A percentile compares a stretch with the other conserved stretches of the same genome.
Conservation (phyloP, 1,284 basidiomycete species). For the Vanrija sp. region DNA sequence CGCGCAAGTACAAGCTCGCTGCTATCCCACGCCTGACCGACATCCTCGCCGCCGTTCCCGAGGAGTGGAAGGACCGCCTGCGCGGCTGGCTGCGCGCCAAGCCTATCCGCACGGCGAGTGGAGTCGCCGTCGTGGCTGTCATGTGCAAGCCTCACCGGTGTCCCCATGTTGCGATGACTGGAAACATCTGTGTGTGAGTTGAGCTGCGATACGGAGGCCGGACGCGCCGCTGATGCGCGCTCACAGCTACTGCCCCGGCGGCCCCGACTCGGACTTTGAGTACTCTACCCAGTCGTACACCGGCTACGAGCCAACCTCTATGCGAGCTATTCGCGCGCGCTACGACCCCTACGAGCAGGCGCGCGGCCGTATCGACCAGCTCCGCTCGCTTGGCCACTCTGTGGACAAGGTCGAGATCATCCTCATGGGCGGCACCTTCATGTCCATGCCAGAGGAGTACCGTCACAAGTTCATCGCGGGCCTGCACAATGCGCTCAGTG, state of each 20-base stretch:
- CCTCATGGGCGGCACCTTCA: conserved; percentile 99
- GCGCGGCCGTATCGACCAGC: conserved; percentile 87
- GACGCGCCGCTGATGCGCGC: not conserved
- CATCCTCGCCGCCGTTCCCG: conserved; percentile 96
- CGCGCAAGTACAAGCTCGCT: conserved; percentile 81
- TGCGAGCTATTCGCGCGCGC: conserved; percentile 95
- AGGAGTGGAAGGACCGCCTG: conserved; percentile 89
- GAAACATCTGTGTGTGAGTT: conserved; percentile 97
- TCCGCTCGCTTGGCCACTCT: conserved; percentile 89
- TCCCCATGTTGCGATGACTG: conserved; percentile 99
- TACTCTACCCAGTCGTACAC: conserved; percentile 99
- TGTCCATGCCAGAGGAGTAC: conserved; percentile 98
- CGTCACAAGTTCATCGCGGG: conserved; percentile 91
- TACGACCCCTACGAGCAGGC: conserved; percentile 99
- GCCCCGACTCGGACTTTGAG: conserved; percentile 98
- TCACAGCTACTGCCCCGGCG: conserved; percentile 92
- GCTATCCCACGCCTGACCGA: conserved; percentile 92
- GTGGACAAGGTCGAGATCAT: conserved; percentile 99
- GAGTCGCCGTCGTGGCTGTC: conserved; percentile 96
- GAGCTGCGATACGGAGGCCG: not conserved
- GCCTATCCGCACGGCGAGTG: conserved; percentile 95
- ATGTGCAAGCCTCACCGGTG: conserved; percentile 99
- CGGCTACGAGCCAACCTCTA: conserved; percentile 95
- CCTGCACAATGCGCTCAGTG: conserved; percentile 93
- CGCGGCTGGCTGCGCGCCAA: conserved; percentile 88